Base-by-base conservation (phyloP, 306 rosid species). In the Alnus glutinosa region DNA sequence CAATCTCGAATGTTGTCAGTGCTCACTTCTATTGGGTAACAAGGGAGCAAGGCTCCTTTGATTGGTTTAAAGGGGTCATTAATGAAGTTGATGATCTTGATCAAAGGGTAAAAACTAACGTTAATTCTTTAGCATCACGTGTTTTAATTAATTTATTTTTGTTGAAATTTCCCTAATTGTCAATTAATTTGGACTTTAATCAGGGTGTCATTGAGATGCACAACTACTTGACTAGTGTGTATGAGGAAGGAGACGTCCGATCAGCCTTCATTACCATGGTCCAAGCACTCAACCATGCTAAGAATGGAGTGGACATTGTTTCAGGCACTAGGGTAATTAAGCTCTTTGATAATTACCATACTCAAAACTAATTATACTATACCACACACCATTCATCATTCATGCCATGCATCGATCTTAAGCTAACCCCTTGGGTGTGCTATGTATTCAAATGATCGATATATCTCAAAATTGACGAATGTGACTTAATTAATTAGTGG, bases 131-230 rank as follows among this genome's bases (percentile, higher is more conserved):
- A 73, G 46, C 32, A 11, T 39, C 39, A 47, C 42, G 69, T 59
- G 36, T 28, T 42, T 80, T 79, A 23, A 23, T 80, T 79, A 23
- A 23, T 23, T 23, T 23, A 23, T 51, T 70, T n/a, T 55, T 76
- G 30, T 44, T 51, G 71, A 73, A 36, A 74, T 71, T 87, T 63
- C 71, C 61, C 81, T 71, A 9, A 61, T 34, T 79, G 74, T 71
- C 63, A 23, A 23, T 23, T 23, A 80, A 69, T 77, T 58, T 84
- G 84, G 63, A 86, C 73, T 83, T 75, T 75, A 42, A 42, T 42
- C 46, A 96, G 99, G 99, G 99, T 75, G 98, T 96, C 51, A 96
- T 96, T 86, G 99, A 96, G 89, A 96, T 96, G 99, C 99, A 96
- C 86, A 96, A 96, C 92, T 93, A 93, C 89, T 86, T 96, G 89